Conservation (phyloP, 148 eudicot species). For the Vaccinium macrocarpon region DNA sequence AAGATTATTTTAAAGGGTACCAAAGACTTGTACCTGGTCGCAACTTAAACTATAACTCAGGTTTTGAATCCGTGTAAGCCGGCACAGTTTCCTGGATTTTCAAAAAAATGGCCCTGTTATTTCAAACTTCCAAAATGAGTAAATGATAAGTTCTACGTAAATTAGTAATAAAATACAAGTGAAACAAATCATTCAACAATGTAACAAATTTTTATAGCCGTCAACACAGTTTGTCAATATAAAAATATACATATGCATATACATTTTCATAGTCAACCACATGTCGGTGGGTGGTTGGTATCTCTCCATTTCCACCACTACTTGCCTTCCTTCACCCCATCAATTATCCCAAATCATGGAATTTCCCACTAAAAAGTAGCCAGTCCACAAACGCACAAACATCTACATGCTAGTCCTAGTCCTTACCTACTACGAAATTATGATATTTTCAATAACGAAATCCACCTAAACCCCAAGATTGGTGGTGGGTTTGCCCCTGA, state of each 20-base stretch:
- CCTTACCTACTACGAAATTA: not conserved
- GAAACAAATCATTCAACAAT: not conserved
- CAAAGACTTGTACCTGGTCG: no score
- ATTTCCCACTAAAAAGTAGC: not conserved
- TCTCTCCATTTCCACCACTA: not conserved
- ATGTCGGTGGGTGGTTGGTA: conserved; percentile 10
- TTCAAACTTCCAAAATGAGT: no score
- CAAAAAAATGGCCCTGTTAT: no score
- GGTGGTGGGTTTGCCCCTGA: conserved; percentile 1
- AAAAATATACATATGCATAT: conserved; percentile 4
- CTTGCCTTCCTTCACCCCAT: not conserved
- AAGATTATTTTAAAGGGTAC: no score
- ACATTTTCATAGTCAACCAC: conserved; percentile 6
- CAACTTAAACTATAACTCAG: no score
- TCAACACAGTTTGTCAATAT: not conserved
- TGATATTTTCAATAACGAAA: not conserved
- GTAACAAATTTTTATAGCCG: not conserved
- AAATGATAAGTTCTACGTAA: no score
- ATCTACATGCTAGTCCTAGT: not conserved
- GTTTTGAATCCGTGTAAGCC: no score
- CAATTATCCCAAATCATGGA: conserved; percentile 4
- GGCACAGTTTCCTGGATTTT: no score
- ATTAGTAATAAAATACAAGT: no score
- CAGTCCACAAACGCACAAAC: not conserved
- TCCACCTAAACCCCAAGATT: not conserved